Evolutionary conservation across 1,139 yeast genomes (phyloP), one percentile per base, ranked within the genome.

Genomic region (Eremothecium sinecaudum): DNA sequence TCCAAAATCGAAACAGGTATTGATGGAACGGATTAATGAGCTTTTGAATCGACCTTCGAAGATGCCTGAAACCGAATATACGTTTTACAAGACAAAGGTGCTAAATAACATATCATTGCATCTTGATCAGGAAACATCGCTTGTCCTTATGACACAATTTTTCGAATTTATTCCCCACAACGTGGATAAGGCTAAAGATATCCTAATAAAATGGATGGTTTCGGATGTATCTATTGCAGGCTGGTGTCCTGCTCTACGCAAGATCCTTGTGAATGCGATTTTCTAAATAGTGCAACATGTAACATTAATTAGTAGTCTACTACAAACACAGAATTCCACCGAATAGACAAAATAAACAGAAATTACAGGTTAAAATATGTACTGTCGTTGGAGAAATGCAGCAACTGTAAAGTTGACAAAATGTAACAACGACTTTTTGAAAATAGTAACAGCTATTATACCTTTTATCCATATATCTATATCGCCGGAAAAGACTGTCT

Each of bases 181-280:
- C 19, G 40, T 39, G 27, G 23, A 28, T 2, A 34, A 36, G 18
- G 50, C 50, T n/a, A 32, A 42, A 11, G 40, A 37, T 9, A 22
- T 45, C 4, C 28, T 54, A 26, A 48, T 43, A 15, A 43, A 48
- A n/a, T 57, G 60, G 59, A 50, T 57, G 42, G 36, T 47, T 7
- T 39, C 53, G 5, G 61, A 57, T 35, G 46, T 49, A 4, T 34
- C 53, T 0, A 47, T 53, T 9, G 38, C 49, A n/a, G 46, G 44
- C 23, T 57, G 62, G 62, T 48, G 58, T 30, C 59, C 61, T 2
- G 51, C 61, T 2, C 46, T 57, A 25, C 40, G 54, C 18, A 57
- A 57, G 33, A 41, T 57, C 12, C 43, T 45, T 20, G 54, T 44
- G 26, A 40, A 42, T 26, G 36, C 34, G 18, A 23, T 14, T 4